Conservation (phyloP, 2,329 filamentous ascomycete species). For the Ophiocordyceps camponoti-saundersi region DNA sequence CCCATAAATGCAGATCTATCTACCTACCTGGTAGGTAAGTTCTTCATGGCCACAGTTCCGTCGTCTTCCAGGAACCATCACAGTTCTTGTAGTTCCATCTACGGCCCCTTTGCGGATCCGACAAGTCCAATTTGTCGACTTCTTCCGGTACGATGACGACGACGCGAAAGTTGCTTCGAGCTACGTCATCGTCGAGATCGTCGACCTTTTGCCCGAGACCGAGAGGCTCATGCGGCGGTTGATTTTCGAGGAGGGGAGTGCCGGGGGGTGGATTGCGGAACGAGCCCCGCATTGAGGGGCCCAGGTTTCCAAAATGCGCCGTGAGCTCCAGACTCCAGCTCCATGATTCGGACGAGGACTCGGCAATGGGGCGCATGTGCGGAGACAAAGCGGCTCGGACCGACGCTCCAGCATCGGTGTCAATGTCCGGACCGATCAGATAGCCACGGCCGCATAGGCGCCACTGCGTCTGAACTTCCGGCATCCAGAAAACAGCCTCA, state of each 20-base stretch:
- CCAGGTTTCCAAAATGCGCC: slow-evolving; percentile 78
- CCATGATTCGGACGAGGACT: slow-evolving; percentile 33
- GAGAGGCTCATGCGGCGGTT: slow-evolving; percentile 17
- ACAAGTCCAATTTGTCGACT: slow-evolving; percentile 60
- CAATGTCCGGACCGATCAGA: slow-evolving; percentile 54
- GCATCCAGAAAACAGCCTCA: slow-evolving; percentile 76
- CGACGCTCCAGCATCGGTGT: slow-evolving; percentile 22
- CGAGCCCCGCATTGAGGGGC: slow-evolving; percentile 60
- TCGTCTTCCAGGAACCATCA: slow-evolving; percentile 43
- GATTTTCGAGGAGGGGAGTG: slow-evolving; percentile 33
- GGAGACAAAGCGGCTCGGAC: slow-evolving; percentile 42
- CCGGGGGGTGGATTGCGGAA: slow-evolving; percentile 62
- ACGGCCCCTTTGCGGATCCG: slow-evolving; percentile 42
- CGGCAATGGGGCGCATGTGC: slow-evolving; percentile 36
- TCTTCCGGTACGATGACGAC: slow-evolving; percentile 66
- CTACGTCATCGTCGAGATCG: slow-evolving; percentile 51
- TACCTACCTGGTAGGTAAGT: too few relatives aligned
- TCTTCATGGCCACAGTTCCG: slow-evolving; percentile 56
- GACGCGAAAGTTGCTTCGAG: slow-evolving; percentile 63
- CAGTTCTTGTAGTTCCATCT: slow-evolving; percentile 49
- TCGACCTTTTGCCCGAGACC: slow-evolving; percentile 47
- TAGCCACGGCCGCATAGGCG: slow-evolving; percentile 61
- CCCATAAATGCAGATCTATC: too few relatives aligned
- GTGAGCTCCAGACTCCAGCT: slow-evolving; percentile 67
- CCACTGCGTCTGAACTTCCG: slow-evolving; percentile 63